Conservation (phyloP, 192 early-diverging fungal genomes). For the Coemansia sp. region DNA sequence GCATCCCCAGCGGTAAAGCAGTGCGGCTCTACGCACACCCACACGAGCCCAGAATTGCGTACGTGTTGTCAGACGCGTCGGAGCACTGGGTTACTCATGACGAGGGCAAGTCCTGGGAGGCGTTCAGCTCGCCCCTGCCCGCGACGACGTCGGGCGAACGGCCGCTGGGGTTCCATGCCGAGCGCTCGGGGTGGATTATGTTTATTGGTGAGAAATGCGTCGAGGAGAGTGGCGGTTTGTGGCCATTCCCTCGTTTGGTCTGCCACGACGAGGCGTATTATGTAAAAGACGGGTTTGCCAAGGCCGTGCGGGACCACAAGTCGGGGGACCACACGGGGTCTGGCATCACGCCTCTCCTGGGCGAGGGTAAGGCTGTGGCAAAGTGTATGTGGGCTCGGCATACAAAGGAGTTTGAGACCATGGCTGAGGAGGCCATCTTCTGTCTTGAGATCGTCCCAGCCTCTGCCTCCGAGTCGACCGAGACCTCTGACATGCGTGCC, state of each 20-base stretch:
- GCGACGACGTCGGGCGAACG: conserved; percentile 42
- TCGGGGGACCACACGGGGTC: conserved; percentile 25
- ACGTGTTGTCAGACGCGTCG: conserved; percentile 24
- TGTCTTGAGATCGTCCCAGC: conserved; percentile 59
- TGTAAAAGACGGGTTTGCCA: conserved; percentile 68
- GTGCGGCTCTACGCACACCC: conserved; percentile 62
- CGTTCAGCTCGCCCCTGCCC: conserved; percentile 43
- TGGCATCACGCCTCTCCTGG: conserved; percentile 29
- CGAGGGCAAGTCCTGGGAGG: conserved; percentile 47
- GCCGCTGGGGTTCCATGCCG: conserved; percentile 68
- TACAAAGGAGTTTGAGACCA: conserved; percentile 59
- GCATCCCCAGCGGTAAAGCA: conserved; percentile 51
- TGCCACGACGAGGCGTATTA: conserved; percentile 70
- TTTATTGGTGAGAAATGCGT: conserved; percentile 62
- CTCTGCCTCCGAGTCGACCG: conserved; percentile 10
- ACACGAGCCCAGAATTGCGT: conserved; percentile 60
- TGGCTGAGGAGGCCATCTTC: conserved; percentile 68
- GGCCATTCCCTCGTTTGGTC: conserved; percentile 45
- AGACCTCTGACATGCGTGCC: conserved; percentile 1
- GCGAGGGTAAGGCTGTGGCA: conserved; percentile 39
- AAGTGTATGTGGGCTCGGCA: conserved; percentile 77
- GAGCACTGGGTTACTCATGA: conserved; percentile 52
- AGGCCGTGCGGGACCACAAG: conserved; percentile 57
- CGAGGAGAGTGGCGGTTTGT: conserved; percentile 45
- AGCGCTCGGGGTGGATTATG: conserved; percentile 62